These are phyloP conservation scores for Rhodotorula taiwanensis DNA, from an alignment of 768 basidiomycete genomes.

Conservation along the genomic window DNA sequence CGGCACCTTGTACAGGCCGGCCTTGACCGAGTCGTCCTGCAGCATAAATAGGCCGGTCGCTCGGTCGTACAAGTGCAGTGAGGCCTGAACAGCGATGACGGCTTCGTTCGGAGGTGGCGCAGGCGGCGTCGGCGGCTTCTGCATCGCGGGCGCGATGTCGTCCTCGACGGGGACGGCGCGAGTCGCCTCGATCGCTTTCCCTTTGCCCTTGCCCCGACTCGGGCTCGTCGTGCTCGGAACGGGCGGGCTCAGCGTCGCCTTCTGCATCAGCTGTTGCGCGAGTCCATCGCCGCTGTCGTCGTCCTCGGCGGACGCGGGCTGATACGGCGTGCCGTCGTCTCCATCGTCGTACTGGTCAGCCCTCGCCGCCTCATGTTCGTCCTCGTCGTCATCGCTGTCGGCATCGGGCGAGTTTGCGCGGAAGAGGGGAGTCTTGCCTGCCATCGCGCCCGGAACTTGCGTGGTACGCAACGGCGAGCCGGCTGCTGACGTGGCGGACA, in stretches of 20 bases:
- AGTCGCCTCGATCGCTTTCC: neutral
- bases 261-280: constrained; percentile 34
- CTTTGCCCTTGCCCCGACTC: constrained; percentile 10
- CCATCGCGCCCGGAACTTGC: neutral
- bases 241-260: constrained; percentile 16
- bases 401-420: constrained; percentile 19
- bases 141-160: constrained; percentile 5
- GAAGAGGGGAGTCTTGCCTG: constrained; percentile 37
- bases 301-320: constrained; percentile 10
- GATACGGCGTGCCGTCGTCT: constrained; percentile 4
- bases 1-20: constrained; percentile 42
- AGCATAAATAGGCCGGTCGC: constrained; percentile 48
- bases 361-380: neutral
- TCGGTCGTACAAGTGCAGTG: constrained; percentile 48
- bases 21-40: constrained; percentile 45
- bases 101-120: constrained; percentile 14
- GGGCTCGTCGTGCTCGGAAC: neutral
- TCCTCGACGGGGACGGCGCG: constrained; percentile 10
- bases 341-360: neutral
- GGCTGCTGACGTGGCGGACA: neutral
- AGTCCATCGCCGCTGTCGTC: constrained; percentile 33
- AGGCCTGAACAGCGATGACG: constrained; percentile 39
- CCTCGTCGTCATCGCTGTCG: constrained; percentile 6
- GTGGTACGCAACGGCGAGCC: neutral
- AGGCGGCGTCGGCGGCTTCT: constrained; percentile 19